phyloP scores from a whole-genome alignment of 129 eudicot genomes.

The Oenanthe sinensis region DNA sequence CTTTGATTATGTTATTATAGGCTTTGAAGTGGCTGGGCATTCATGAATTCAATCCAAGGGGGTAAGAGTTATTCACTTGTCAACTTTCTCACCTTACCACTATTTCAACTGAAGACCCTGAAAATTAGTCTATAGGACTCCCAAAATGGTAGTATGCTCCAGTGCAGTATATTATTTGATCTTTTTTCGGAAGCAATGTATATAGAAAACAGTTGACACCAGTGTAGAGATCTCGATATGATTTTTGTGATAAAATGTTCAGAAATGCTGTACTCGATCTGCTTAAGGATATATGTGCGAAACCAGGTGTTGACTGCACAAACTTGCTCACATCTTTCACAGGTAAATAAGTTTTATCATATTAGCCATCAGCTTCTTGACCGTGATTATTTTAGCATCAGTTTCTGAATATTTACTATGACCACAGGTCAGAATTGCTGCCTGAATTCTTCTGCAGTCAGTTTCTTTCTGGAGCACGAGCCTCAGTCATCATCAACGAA shows the following conservation, averaged over 20 bases:
- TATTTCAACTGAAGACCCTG: not conserved
- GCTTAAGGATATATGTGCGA: conserved; percentile 36
- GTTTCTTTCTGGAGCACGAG: conserved; percentile 47
- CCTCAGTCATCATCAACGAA: conserved; percentile 72
- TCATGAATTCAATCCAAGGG: conserved; percentile 57
- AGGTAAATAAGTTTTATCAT: conserved; percentile 19
- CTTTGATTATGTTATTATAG: conserved; percentile 19
- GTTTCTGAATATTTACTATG: not conserved
- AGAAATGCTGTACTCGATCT: conserved; percentile 48
- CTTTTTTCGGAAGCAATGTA: not conserved
- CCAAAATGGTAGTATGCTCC: not conserved
- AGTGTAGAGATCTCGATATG: not conserved
- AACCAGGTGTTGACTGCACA: conserved; percentile 48
- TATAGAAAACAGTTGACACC: not conserved
- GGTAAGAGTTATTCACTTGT: conserved; percentile 26
- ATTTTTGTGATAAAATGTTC: conserved; percentile 7
- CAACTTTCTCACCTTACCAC: not conserved
- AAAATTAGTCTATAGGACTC: not conserved
- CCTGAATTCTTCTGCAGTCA: conserved; percentile 48
- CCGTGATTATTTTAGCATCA: not conserved
- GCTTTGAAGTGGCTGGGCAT: conserved; percentile 48
- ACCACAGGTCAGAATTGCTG: conserved; percentile 58
- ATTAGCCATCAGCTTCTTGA: not conserved
- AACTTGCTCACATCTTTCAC: conserved; percentile 53
- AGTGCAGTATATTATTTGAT: not conserved